Percentiles rank a stretch among this genome's conserved stretches.
phyloP scores from a whole-genome alignment of 148 eudicot genomes.

The Drosera capensis region DNA sequence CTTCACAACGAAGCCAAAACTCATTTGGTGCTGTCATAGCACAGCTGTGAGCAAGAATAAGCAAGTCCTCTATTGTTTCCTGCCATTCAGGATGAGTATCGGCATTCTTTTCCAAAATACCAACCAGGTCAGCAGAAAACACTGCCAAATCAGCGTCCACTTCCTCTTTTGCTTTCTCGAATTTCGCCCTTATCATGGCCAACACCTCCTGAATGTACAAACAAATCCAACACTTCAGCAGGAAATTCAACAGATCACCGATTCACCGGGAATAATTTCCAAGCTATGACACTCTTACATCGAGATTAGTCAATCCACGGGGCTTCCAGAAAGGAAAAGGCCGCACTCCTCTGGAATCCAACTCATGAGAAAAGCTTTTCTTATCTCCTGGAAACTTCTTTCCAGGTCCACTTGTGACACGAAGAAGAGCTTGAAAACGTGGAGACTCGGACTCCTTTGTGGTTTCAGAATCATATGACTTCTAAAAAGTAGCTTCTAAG shows the following conservation, averaged over 20 bases:
- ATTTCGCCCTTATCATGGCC: conserved; percentile 73
- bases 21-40: conserved; percentile 91
- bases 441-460: conserved; percentile 99
- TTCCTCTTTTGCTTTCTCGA: conserved; percentile 99
- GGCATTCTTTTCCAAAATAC: conserved; percentile 77
- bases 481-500: conserved; percentile 24
- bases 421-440: conserved; percentile 95
- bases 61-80: conserved; percentile 85
- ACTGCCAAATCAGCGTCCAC: conserved; percentile 86
- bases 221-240: not conserved
- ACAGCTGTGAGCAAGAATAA: conserved; percentile 77
- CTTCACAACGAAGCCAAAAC: conserved; percentile 97
- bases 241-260: not conserved
- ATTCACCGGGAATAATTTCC: not conserved
- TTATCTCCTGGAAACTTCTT: conserved; percentile 84
- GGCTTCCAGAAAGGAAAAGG: conserved; percentile 95
- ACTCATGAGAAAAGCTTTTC: conserved; percentile 93
- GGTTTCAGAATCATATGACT: conserved; percentile 73
- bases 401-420: conserved; percentile 90
- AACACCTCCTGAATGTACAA: conserved; percentile 53
- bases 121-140: conserved; percentile 92
- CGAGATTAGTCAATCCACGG: conserved; percentile 79
- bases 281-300: conserved; percentile 27
- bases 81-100: conserved; percentile 90
- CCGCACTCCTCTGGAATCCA: conserved; percentile 95